Percentiles rank a stretch among this genome's conserved stretches.
Evolutionary conservation across 768 basidiomycete genomes (phyloP).

Genomic region (Exidia glandulosa): DNA sequence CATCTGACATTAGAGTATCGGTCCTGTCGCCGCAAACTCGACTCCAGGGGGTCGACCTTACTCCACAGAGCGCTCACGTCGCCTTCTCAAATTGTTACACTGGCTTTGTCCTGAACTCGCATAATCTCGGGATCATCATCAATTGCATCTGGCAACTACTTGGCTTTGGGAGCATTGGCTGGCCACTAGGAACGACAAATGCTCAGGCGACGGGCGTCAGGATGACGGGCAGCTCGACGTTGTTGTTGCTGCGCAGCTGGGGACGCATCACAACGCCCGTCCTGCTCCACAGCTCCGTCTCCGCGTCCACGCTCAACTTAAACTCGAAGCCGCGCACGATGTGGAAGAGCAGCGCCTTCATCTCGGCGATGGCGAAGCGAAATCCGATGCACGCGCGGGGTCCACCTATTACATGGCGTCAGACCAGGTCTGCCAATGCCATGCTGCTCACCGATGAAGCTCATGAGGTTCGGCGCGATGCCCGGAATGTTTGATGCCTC

Average conservation of each 20-base stretch:
- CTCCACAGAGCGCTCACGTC: too few relatives aligned
- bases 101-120: too few relatives aligned
- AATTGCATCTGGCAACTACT: too few relatives aligned
- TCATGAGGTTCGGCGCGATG: slow-evolving; percentile 9
- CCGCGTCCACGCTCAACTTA: neutral
- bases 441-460: slow-evolving; percentile 14
- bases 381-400: slow-evolving; percentile 6
- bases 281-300: neutral
- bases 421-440: too few relatives aligned
- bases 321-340: slow-evolving; percentile 3
- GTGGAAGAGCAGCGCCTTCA: slow-evolving; percentile 4
- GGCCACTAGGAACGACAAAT: too few relatives aligned
- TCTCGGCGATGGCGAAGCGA: slow-evolving; percentile 1
- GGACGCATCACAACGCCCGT: neutral
- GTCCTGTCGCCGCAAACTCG: too few relatives aligned
- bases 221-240: neutral
- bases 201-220: neutral
- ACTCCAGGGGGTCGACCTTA: too few relatives aligned
- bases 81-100: too few relatives aligned
- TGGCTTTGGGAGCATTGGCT: too few relatives aligned
- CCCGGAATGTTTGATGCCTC: slow-evolving; percentile 7
- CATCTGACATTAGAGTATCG: too few relatives aligned
- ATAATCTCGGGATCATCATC: too few relatives aligned
- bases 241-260: neutral
- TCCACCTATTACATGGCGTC: slow-evolving; percentile 5